Conservation (phyloP, 1,139 yeast species). For the Kodamaea alishanica region DNA sequence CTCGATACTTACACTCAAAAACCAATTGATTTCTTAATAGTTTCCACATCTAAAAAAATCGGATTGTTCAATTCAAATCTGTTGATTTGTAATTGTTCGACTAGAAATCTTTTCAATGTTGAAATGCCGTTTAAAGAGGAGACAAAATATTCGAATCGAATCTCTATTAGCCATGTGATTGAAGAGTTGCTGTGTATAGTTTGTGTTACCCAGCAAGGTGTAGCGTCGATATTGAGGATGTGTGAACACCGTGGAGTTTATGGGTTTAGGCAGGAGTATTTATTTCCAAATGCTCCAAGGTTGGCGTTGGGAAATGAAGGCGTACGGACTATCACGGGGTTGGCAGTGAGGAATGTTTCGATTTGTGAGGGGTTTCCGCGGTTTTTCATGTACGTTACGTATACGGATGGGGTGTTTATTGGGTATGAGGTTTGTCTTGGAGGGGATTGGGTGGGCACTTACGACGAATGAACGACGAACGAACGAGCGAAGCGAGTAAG, state of each 20-base stretch:
- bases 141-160: conserved; percentile 44
- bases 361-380: conserved; percentile 16
- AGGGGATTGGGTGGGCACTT: conserved; percentile 2
- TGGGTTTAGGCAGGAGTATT: conserved; percentile 59
- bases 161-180: conserved; percentile 49
- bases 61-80: conserved; percentile 50
- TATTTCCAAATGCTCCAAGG: conserved; percentile 42
- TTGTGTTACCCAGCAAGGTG: conserved; percentile 57
- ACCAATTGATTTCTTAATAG: conserved; percentile 28
- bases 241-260: conserved; percentile 54
- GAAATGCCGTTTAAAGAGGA: conserved; percentile 34
- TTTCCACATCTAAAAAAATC: conserved; percentile 40
- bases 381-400: conserved; percentile 27
- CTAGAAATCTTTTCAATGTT: conserved; percentile 42
- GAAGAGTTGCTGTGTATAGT: conserved; percentile 54
- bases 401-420: conserved; percentile 33
- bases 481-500: no score
- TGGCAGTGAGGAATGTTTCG: conserved; percentile 25
- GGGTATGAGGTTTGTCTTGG: conserved; percentile 22
- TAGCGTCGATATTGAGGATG: conserved; percentile 54
- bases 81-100: conserved; percentile 50
- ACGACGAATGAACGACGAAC: neutral
- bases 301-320: conserved; percentile 28
- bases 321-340: conserved; percentile 32
- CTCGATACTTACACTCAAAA: conserved; percentile 2